Evolutionary conservation across 2,329 filamentous ascomycete species (phyloP).

Genomic region (Hawksworthiomyces lignivorus): DNA sequence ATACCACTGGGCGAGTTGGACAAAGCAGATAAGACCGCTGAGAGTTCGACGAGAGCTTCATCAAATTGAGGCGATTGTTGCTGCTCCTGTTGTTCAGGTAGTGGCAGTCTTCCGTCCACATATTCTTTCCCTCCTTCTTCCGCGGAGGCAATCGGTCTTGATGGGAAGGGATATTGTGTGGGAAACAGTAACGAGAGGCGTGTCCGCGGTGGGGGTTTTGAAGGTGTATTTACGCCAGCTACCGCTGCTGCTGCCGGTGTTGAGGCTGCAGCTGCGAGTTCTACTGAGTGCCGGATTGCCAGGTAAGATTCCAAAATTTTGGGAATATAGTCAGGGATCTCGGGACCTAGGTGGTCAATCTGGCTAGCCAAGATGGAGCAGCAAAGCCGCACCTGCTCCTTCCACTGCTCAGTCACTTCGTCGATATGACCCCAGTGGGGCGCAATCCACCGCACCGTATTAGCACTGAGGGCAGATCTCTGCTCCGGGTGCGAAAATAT

Average conservation of each 20-base stretch:
- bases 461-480: constrained; percentile 63
- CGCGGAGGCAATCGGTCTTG: constrained; percentile 48
- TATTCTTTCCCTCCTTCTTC: constrained; percentile 23
- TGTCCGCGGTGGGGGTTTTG: constrained; percentile 42
- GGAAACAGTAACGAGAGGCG: constrained; percentile 85
- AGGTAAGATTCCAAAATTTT: constrained; percentile 88
- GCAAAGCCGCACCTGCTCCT: constrained; percentile 85
- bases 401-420: constrained; percentile 75
- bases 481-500: constrained; percentile 76
- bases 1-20: constrained; percentile 67
- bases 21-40: constrained; percentile 75
- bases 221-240: not conserved
- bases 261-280: constrained; percentile 9
- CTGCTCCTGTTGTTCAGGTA: not conserved
- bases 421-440: constrained; percentile 82
- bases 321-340: constrained; percentile 82
- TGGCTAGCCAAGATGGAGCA: constrained; percentile 89
- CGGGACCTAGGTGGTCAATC: constrained; percentile 66
- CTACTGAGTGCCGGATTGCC: constrained; percentile 54
- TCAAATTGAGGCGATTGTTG: constrained; percentile 54
- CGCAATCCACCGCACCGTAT: constrained; percentile 82
- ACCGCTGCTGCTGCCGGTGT: not conserved
- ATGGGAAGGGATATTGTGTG: constrained; percentile 79
- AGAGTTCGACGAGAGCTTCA: constrained; percentile 81
- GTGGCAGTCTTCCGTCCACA: not conserved